These are phyloP conservation scores for Trametes villosa DNA, from an alignment of 768 basidiomycete species.

Conservation along the genomic window DNA sequence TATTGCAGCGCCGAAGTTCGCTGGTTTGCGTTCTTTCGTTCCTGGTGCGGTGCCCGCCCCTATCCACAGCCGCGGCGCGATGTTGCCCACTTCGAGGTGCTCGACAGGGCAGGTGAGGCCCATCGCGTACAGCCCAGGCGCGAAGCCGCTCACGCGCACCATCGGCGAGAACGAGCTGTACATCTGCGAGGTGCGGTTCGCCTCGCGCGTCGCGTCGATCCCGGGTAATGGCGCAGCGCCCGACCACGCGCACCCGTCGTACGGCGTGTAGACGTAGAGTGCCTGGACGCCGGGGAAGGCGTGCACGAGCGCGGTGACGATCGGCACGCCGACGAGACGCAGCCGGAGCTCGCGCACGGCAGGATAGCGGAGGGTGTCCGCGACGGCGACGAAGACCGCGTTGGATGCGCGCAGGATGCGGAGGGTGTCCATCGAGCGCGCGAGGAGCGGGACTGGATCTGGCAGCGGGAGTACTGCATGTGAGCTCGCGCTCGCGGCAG, in stretches of 20 bases:
- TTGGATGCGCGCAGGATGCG: constrained; percentile 13
- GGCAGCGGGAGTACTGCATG: not conserved
- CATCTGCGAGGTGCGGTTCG: constrained; percentile 14
- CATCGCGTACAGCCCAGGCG: constrained; percentile 18
- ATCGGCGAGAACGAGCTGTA: constrained; percentile 21
- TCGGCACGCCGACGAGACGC: constrained; percentile 16
- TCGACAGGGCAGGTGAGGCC: constrained; percentile 13
- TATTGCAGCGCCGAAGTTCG: not conserved
- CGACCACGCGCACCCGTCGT: constrained; percentile 12
- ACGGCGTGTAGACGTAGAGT: constrained; percentile 20
- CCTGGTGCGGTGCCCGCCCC: not conserved
- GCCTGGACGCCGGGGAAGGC: constrained; percentile 12
- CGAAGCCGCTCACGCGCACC: constrained; percentile 13
- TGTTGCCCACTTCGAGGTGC: constrained; percentile 8
- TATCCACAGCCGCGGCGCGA: not conserved
- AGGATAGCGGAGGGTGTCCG: constrained; percentile 16
- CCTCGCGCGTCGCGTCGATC: constrained; percentile 16
- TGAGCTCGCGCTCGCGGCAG: not conserved
- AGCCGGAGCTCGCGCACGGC: constrained; percentile 15
- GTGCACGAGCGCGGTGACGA: constrained; percentile 20
- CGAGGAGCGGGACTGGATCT: constrained; percentile 16
- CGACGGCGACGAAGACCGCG: constrained; percentile 13
- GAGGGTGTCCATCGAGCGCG: constrained; percentile 8
- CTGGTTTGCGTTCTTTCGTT: not conserved
- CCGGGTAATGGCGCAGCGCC: not conserved